phyloP scores from a whole-genome alignment of 352 stramenopile genomes.

The Phytophthora pistaciae region DNA sequence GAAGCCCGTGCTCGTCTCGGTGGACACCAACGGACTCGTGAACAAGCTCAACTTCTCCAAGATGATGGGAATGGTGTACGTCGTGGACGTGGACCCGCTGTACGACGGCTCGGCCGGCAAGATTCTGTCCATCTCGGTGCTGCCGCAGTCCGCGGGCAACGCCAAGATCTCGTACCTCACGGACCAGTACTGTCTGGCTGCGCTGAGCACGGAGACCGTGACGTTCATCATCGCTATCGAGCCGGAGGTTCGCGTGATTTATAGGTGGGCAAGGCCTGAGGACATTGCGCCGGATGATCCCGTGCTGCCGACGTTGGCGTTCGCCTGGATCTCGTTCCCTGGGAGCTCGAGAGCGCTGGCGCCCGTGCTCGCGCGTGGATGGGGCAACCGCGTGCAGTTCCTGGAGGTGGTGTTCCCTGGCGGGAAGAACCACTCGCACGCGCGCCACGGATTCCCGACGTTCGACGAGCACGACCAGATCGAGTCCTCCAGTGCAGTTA shows the following conservation, averaged over 20 bases:
- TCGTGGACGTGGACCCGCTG: conserved; percentile 94
- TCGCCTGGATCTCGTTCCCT: conserved; percentile 93
- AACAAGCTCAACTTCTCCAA: conserved; percentile 96
- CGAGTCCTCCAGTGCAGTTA: conserved; percentile 86
- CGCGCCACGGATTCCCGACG: conserved; percentile 92
- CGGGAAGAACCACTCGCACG: conserved; percentile 76
- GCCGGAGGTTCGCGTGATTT: conserved; percentile 94
- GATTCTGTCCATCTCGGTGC: conserved; percentile 83
- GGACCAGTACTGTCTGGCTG: conserved; percentile 86
- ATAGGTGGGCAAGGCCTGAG: conserved; percentile 92
- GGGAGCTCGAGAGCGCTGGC: conserved; percentile 85
- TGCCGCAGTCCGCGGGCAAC: conserved; percentile 83
- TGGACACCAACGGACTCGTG: conserved; percentile 92
- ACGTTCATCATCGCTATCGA: conserved; percentile 97
- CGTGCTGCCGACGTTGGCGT: conserved; percentile 94
- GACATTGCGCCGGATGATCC: conserved; percentile 77
- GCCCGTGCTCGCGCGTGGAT: conserved; percentile 93
- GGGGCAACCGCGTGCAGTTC: conserved; percentile 95
- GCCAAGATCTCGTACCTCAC: conserved; percentile 88
- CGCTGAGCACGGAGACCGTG: conserved; percentile 90
- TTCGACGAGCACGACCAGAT: conserved; percentile 96
- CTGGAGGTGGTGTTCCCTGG: conserved; percentile 89
- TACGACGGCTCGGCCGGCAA: conserved; percentile 95
- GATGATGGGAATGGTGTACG: conserved; percentile 95
- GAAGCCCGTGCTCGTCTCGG: conserved; percentile 84